Evolutionary conservation across 202 grass and related monocot species (phyloP).

Genomic region (Eragrostis tef): DNA sequence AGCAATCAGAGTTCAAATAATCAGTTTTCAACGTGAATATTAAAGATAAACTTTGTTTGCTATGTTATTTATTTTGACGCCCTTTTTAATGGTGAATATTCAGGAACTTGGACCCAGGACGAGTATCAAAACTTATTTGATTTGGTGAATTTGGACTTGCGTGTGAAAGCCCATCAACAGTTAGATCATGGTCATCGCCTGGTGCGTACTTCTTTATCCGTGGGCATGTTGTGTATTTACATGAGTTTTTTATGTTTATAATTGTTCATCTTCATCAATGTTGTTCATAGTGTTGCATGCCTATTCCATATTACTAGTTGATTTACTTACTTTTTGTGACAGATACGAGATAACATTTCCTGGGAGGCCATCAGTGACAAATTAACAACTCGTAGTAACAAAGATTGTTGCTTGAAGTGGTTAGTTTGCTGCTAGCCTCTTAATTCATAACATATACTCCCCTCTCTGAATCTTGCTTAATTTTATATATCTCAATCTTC

Average conservation of each 20-base stretch:
- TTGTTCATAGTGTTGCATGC: constrained; percentile 24
- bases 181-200: constrained; percentile 42
- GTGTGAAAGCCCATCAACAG: constrained; percentile 56
- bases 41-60: constrained; percentile 25
- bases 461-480: constrained; percentile 16
- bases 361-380: constrained; percentile 87
- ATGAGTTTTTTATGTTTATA: constrained; percentile 18
- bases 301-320: constrained; percentile 26
- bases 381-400: constrained; percentile 59
- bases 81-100: constrained; percentile 27
- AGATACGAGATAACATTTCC: constrained; percentile 81
- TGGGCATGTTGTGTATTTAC: constrained; percentile 11
- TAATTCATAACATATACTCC: constrained; percentile 9
- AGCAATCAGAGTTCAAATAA: background rate
- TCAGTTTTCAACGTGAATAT: constrained; percentile 4
- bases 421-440: constrained; percentile 48
- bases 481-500: constrained; percentile 25
- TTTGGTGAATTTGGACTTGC: constrained; percentile 87
- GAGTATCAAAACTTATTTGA: constrained; percentile 80
- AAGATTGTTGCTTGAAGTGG: constrained; percentile 62
- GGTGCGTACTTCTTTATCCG: constrained; percentile 48
- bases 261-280: background rate
- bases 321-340: constrained; percentile 51
- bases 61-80: constrained; percentile 27
- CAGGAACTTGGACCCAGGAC: constrained; percentile 70